A percentile compares a stretch with the other conserved stretches of the same genome.
Conservation (phyloP, 768 basidiomycete species). For the Podaxis pistillaris region DNA sequence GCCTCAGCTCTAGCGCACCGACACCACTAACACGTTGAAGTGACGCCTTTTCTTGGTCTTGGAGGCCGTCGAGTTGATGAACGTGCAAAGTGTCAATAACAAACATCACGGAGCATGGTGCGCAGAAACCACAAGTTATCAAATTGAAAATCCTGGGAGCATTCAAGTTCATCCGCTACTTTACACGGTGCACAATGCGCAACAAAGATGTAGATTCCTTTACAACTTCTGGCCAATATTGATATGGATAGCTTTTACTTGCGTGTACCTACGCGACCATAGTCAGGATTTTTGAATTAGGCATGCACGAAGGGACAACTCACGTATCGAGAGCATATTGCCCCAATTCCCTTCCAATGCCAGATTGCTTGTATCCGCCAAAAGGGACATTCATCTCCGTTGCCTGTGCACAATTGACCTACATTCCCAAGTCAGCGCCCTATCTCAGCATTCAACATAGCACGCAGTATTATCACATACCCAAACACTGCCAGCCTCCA, state of each 20-base stretch:
- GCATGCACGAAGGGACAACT: conserved; percentile 20
- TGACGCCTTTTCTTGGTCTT: no score
- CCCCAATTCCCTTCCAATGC: conserved; percentile 68
- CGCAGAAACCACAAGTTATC: no score
- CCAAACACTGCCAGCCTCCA: conserved; percentile 73
- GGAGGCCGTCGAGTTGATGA: no score
- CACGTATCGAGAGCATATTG: conserved; percentile 60
- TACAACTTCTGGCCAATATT: conserved; percentile 37
- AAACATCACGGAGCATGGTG: no score
- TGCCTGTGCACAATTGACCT: neutral
- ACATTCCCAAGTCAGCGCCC: neutral
- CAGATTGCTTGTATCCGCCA: conserved; percentile 74
- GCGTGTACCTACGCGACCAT: conserved; percentile 43
- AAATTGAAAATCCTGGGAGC: neutral
- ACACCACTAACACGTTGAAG: no score
- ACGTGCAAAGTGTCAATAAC: no score
- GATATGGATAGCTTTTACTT: conserved; percentile 63
- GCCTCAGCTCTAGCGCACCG: no score
- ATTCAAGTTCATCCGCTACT: neutral
- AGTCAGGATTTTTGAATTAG: neutral
- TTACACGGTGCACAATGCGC: neutral
- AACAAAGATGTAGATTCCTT: neutral
- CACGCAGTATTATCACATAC: conserved; percentile 26
- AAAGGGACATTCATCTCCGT: conserved; percentile 57
- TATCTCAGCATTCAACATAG: neutral